A percentile compares a stretch with the other conserved stretches of the same genome.
Conservation (phyloP, 495 filamentous ascomycete species). For the Aspergillus asperescens region DNA sequence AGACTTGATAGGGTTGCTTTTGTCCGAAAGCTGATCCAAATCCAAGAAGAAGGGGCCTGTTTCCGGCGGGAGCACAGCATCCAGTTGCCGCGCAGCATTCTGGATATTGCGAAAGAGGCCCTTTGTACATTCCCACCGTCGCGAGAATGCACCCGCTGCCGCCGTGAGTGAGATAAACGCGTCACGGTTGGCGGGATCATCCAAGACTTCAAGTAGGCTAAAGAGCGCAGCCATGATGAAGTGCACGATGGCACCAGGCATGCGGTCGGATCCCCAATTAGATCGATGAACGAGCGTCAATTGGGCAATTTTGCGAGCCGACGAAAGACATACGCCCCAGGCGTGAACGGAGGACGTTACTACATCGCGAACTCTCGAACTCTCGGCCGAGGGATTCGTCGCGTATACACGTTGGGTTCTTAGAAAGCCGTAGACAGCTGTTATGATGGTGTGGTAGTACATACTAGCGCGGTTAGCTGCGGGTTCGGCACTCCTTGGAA, state of each 20-base stretch:
- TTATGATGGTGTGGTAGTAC: constrained; percentile 28
- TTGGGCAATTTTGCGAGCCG: constrained; percentile 19
- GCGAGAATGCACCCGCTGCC: constrained; percentile 22
- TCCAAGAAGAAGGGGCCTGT: constrained; percentile 22
- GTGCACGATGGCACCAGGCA: constrained; percentile 23
- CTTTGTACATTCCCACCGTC: constrained; percentile 29
- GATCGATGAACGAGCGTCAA: constrained; percentile 22
- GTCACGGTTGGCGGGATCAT: constrained; percentile 19
- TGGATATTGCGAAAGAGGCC: constrained; percentile 24
- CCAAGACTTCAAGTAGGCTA: constrained; percentile 25
- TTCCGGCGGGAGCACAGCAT: constrained; percentile 24
- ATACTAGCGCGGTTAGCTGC: constrained; percentile 16
- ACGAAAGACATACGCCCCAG: constrained; percentile 12
- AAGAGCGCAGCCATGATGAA: constrained; percentile 31
- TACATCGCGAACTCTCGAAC: background rate
- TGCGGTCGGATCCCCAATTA: constrained; percentile 25
- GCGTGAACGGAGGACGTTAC: constrained; percentile 6
- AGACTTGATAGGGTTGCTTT: background rate
- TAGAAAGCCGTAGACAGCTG: constrained; percentile 18
- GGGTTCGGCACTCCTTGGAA: background rate
- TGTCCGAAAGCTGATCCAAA: constrained; percentile 1
- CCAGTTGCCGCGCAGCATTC: constrained; percentile 21
- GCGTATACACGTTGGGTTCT: background rate
- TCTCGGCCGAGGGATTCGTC: background rate
- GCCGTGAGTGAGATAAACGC: constrained; percentile 27